Evolutionary conservation across 169 alveolate species (phyloP).

Genomic region (Eimeria acervulina): DNA sequence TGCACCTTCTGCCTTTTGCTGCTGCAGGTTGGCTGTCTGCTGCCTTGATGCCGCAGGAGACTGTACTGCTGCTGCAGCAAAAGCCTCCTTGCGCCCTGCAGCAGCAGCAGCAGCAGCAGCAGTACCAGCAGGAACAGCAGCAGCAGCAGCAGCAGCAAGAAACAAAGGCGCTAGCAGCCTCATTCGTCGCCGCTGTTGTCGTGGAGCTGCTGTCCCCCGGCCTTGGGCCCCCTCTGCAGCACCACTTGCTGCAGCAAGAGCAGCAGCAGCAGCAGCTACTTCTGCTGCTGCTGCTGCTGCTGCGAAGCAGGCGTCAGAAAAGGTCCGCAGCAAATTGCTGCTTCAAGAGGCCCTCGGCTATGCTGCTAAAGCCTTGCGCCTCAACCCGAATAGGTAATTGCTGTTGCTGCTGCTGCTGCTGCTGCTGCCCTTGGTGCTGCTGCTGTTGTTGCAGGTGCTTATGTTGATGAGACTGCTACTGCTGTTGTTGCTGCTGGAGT

Average conservation of each 20-base stretch:
- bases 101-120: conserved; percentile 23
- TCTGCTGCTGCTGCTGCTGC: neutral
- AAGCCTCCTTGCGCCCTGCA: neutral
- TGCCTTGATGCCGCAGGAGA: conserved; percentile 35
- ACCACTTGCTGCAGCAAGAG: conserved; percentile 7
- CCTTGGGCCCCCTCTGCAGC: conserved; percentile 7
- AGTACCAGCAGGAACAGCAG: neutral
- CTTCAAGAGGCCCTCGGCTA: neutral
- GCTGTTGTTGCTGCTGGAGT: neutral
- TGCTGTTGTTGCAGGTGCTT: neutral
- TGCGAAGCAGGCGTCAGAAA: neutral
- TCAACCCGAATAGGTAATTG: conserved; percentile 15
- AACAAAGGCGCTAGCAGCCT: conserved; percentile 11
- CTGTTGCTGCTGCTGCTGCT: conserved; percentile 50
- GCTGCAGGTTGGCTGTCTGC: conserved; percentile 34
- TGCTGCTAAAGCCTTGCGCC: conserved; percentile 37
- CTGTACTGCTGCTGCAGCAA: neutral
- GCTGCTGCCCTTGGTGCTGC: neutral
- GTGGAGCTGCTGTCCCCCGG: neutral
- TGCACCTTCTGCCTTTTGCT: neutral
- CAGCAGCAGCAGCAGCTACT: conserved; percentile 33
- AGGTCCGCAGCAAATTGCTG: neutral
- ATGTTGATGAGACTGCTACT: neutral
- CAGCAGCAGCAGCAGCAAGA: neutral
- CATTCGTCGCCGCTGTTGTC: neutral